Base-by-base conservation (phyloP, 2,329 filamentous ascomycete genomes). In the Helotiales sp. region DNA sequence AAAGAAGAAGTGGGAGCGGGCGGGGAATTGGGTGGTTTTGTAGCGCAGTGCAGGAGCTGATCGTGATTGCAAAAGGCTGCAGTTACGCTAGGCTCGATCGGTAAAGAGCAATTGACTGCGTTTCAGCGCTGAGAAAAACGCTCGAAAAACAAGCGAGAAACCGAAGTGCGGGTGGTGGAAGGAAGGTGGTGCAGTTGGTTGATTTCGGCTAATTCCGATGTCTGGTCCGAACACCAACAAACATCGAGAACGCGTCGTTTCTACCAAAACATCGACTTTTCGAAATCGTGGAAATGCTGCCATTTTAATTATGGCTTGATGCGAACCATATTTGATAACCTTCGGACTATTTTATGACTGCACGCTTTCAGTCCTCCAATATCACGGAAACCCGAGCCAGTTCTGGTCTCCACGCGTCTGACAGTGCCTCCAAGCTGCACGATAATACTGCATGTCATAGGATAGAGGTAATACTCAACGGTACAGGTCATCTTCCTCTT, bases 41-140 rank as follows among this genome's bases (percentile, higher is more conserved):
- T 50, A 46, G 38, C 8, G 40, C 47, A 24, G 49, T n/a, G n/a
- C n/a, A n/a, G n/a, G 54, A 34, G 48, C n/a, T 24, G 24, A 7
- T 19, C 25, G 56, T 54, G 56, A 51, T 54, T 53, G 53, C 52
- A 50, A 40, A 44, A 57, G 34, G 38, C 48, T 46, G 38, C 15
- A 34, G 22, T 52, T 53, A 40, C 57, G 53, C 57, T 59, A 59
- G 38, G 30, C 57, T 29, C 31, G 22, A 48, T 55, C 42, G 47
- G 48, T 48, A 59, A 58, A 27, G 17, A 38, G 8, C 42, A 52
- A 38, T 42, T 44, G 27, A 31, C 44, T 34, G n/a, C 24, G 31
- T 48, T 48, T 31, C 36, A 50, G 54, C 33, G 54, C 44, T 42
- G 31, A 24, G 46, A 51, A 55, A 30, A 33, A 40, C 48, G 34